Conservation (phyloP, 371 early-diverging fungal species). For the Lichtheimia ornata region DNA sequence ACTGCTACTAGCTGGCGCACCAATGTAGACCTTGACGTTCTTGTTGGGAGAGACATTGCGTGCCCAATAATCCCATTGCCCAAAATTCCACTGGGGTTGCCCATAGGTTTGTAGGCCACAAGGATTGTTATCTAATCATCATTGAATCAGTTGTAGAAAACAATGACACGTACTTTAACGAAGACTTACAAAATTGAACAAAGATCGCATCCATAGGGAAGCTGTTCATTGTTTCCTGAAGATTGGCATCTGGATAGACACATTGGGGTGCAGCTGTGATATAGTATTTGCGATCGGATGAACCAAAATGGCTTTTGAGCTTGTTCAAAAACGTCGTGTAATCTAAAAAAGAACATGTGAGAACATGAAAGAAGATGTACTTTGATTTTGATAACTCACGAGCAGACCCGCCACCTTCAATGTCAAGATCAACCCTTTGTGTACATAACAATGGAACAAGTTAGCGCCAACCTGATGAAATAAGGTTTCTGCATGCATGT, state of each 20-base stretch:
- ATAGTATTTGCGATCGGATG: conserved; percentile 44
- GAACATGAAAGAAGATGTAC: no score
- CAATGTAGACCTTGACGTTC: conserved; percentile 61
- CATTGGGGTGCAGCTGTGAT: conserved; percentile 80
- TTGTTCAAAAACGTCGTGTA: conserved; percentile 56
- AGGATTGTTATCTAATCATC: conserved; percentile 63
- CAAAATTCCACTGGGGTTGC: conserved; percentile 47
- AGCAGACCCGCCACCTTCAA: conserved; percentile 59
- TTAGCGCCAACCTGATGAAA: not conserved
- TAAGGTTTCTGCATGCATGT: not conserved
- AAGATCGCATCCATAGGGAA: conserved; percentile 70
- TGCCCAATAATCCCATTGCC: conserved; percentile 70
- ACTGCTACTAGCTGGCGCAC: conserved; percentile 58
- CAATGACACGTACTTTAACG: not conserved
- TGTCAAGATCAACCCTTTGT: conserved; percentile 59
- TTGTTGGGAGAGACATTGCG: conserved; percentile 55
- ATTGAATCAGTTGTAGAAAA: not conserved
- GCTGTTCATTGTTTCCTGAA: conserved; percentile 44
- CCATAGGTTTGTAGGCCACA: conserved; percentile 64
- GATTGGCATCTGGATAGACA: conserved; percentile 67
- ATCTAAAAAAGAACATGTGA: conserved; percentile 29
- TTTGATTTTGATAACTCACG: conserved; percentile 22
- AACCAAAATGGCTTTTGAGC: conserved; percentile 42
- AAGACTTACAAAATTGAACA: conserved; percentile 67
- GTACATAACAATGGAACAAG: conserved; percentile 1